Evolutionary conservation across 2,329 filamentous ascomycete species (phyloP), one percentile per base, ranked within the genome.

Genomic region (Penicillium freii): DNA sequence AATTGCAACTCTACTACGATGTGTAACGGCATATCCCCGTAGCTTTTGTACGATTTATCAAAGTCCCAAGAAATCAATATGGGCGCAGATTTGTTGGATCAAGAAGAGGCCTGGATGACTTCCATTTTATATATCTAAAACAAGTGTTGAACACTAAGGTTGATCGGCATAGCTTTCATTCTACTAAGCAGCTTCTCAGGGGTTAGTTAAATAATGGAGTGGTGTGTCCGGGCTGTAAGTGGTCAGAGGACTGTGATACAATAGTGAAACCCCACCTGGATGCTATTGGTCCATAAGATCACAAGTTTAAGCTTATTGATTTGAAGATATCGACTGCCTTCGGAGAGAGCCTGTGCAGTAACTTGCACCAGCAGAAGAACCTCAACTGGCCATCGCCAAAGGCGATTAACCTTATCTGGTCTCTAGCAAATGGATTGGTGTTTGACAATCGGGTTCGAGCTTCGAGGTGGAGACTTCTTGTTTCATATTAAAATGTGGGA

Each of bases 401-500:
- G 17, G 11, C 15, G 34, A 52, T 34, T 15, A 43, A 29, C 27
- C 23, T 50, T 43, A 50, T 55, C 52, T 40, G 27, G 36, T 21
- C 36, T 43, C 33, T 19, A 8, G 17, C 36, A 50, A 50, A 50
- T 54, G 17, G 46, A 25, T 15, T 8, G 17, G 13, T 10, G 10
- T 50, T 38, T 43, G 52, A 43, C 7, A 27, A 27, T 27, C 13
- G 3, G n/a, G 27, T 11, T n/a, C 15, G 27, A 36, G 21, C 31
- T 44, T 54, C 17, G 34, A 31, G 34, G 48, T 56, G 54, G 54
- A 45, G 19, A 50, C 39, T 7, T 17, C 11, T 33, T 40, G 54
- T 56, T 56, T 56, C 54, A 46, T 34, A 6, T 42, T 42, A 17
- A 33, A 23, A 36, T 6, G 36, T 48, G 44, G 44, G 36, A 54